Conservation (phyloP, 768 basidiomycete genomes). For the Leucocoprinus leucothites region DNA sequence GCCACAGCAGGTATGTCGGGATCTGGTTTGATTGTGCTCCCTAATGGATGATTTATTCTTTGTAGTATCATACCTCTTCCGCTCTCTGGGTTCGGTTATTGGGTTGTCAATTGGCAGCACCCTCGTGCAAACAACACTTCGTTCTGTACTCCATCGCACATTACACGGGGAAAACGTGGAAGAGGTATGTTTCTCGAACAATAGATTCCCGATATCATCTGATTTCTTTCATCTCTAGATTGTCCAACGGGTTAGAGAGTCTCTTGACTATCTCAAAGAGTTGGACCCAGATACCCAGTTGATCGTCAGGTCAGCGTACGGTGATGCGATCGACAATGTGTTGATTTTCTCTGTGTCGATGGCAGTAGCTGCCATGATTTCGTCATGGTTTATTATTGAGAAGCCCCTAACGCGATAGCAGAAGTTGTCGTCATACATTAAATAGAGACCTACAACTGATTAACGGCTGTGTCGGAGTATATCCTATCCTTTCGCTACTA, state of each 20-base stretch:
- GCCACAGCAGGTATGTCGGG: slow-evolving; percentile 52
- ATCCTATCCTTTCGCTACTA: too few relatives aligned
- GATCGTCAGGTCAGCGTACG: slow-evolving; percentile 40
- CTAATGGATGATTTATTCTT: background rate
- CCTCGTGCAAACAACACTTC: slow-evolving; percentile 49
- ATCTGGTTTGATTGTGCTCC: background rate
- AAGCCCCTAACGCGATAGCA: slow-evolving; percentile 27
- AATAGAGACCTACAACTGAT: too few relatives aligned
- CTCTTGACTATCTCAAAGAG: slow-evolving; percentile 42
- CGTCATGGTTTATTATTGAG: slow-evolving; percentile 53
- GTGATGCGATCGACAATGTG: slow-evolving; percentile 42
- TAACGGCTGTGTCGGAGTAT: too few relatives aligned
- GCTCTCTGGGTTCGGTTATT: slow-evolving; percentile 57
- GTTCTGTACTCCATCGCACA: slow-evolving; percentile 36
- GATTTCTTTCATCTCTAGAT: slow-evolving; percentile 29
- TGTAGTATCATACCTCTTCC: slow-evolving; percentile 63
- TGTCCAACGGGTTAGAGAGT: slow-evolving; percentile 46
- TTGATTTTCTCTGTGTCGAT: slow-evolving; percentile 45
- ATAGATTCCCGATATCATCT: background rate
- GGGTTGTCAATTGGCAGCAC: slow-evolving; percentile 57
- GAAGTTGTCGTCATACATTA: background rate
- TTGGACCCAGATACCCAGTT: slow-evolving; percentile 34
- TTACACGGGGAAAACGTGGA: slow-evolving; percentile 46
- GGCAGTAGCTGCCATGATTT: slow-evolving; percentile 37
- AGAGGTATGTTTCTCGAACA: slow-evolving; percentile 35